phyloP scores from a whole-genome alignment of 2,329 filamentous ascomycete genomes.

The Fusarium sp. region DNA sequence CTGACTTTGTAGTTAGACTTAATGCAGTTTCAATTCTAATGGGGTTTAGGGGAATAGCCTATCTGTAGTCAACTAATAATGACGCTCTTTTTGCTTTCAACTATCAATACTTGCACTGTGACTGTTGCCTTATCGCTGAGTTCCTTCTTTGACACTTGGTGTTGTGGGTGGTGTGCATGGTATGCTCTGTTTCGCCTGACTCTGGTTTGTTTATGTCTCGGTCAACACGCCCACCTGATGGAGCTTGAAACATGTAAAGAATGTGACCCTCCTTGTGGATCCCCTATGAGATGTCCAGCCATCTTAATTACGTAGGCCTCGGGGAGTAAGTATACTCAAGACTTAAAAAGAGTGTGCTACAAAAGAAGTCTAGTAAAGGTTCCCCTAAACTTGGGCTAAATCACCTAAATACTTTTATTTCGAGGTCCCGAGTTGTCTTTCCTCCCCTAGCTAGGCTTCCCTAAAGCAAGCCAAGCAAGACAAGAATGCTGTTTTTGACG shows the following conservation, averaged over 20 bases:
- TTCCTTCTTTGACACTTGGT: background rate
- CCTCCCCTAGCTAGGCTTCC: background rate
- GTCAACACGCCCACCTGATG: background rate
- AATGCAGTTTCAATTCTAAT: slow-evolving; percentile 11
- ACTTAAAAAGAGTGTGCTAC: background rate
- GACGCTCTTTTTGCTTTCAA: background rate
- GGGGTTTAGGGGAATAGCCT: slow-evolving; percentile 18
- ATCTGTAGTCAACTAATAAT: slow-evolving; percentile 15
- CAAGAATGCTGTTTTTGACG: background rate
- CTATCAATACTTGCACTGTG: background rate
- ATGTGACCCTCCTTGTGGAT: background rate
- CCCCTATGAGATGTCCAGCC: background rate
- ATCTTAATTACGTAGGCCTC: background rate
- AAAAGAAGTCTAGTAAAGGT: background rate
- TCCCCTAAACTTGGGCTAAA: background rate
- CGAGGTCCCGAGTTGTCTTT: background rate
- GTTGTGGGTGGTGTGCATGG: background rate
- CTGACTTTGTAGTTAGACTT: slow-evolving; percentile 23
- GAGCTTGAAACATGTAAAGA: background rate
- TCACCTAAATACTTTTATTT: background rate
- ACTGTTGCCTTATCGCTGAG: background rate
- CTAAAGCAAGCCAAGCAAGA: background rate
- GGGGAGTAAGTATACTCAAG: background rate
- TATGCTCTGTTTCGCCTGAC: background rate
- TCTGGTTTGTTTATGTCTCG: background rate